These are phyloP conservation scores for Penicillium verhagenii DNA, from an alignment of 495 filamentous ascomycete species.

Conservation along the genomic window DNA sequence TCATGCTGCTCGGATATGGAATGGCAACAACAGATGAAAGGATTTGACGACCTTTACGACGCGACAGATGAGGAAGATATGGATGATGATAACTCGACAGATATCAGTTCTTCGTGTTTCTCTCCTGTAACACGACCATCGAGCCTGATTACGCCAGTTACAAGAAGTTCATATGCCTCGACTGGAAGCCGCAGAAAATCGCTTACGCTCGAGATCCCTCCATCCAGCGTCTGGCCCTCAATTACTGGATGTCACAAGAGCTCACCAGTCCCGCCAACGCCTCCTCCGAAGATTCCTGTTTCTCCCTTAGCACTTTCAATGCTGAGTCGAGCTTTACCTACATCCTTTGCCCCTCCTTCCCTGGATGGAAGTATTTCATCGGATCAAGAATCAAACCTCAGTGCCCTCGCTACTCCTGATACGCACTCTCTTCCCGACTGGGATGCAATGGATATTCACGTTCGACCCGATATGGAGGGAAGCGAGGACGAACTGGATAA, in stretches of 20 bases:
- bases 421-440: constrained; percentile 56
- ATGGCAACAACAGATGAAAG: constrained; percentile 47
- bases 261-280: constrained; percentile 74
- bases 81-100: constrained; percentile 35
- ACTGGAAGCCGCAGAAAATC: constrained; percentile 49
- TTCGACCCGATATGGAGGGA: constrained; percentile 31
- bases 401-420: constrained; percentile 78
- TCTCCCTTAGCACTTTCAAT: constrained; percentile 70
- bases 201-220: constrained; percentile 74
- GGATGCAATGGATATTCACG: constrained; percentile 36
- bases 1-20: constrained; percentile 45
- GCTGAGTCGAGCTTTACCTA: constrained; percentile 66
- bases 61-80: constrained; percentile 65
- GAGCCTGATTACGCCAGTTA: constrained; percentile 39
- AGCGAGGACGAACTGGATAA: constrained; percentile 20
- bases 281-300: constrained; percentile 71
- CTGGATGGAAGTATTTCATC: constrained; percentile 85
- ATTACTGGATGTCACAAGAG: constrained; percentile 51
- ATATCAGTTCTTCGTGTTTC: constrained; percentile 40
- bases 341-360: constrained; percentile 77
- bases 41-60: constrained; percentile 84
- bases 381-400: constrained; percentile 76
- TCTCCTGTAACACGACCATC: constrained; percentile 44
- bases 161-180: constrained; percentile 40
- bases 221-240: constrained; percentile 55